phyloP scores from a whole-genome alignment of 73 alveolate genomes.

The Symbiodinium pilosum region DNA sequence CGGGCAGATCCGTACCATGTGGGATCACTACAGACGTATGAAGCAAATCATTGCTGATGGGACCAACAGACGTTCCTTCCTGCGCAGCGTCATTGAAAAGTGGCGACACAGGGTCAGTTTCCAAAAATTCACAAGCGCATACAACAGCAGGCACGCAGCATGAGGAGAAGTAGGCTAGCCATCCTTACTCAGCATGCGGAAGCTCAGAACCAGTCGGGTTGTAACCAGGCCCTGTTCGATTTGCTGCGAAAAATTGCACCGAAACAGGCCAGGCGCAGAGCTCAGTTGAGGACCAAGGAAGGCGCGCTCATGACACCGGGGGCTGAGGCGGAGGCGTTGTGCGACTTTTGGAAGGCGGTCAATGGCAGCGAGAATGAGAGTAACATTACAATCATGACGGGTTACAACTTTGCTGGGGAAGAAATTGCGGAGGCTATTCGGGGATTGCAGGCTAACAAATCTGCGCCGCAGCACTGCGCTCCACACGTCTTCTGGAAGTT shows the following conservation, averaged over 20 bases:
- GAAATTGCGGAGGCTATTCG: not conserved
- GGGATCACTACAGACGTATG: not conserved
- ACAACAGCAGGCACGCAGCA: not conserved
- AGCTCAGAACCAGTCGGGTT: not conserved
- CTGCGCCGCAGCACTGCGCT: not conserved
- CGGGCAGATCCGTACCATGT: not conserved
- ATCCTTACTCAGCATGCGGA: not conserved
- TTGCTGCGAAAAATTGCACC: not conserved
- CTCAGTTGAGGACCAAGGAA: not conserved
- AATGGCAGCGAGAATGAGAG: not conserved
- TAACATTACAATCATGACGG: not conserved
- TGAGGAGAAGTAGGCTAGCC: not conserved
- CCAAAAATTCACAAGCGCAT: not conserved
- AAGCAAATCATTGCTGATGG: not conserved
- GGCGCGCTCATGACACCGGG: not conserved
- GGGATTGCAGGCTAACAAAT: not conserved
- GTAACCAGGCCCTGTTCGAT: not conserved
- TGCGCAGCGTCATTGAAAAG: no score
- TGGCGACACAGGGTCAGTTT: not conserved
- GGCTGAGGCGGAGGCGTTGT: not conserved
- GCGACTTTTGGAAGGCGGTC: not conserved
- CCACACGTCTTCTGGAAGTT: not conserved
- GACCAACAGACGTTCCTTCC: no score
- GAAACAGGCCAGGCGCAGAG: not conserved
- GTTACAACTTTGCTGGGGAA: not conserved